Base-by-base conservation (phyloP, 2,329 filamentous ascomycete species). In the Botrytis aclada region DNA sequence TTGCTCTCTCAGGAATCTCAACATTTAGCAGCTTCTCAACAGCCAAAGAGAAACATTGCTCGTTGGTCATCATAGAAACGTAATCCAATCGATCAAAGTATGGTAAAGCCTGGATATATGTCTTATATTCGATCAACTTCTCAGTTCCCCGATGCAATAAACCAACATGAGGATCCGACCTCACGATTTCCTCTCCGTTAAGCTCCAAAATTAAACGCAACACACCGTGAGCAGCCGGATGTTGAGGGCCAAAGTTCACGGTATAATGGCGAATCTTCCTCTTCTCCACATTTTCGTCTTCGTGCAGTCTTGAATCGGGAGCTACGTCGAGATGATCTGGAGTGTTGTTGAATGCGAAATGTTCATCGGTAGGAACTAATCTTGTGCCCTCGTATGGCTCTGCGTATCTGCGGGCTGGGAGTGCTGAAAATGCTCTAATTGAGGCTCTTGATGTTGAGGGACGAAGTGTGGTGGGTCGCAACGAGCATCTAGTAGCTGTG, bases 21-120 rank as follows among this genome's bases (percentile, higher is more conserved):
- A 99, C 87, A 84, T 99, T 99, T 80, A 99, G 87, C 74, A 99
- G 88, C 88, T 99, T 99, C 88, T 99, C 96, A 72, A 98, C 95
- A 32, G 94, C 96, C 77, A 99, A 88, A 54, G 94, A 90, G 84
- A 94, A 99, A 82, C 94, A 97, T 85, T 99, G 96, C 88, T 99
- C 96, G 84, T 99, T 99, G 81, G 96, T 99, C 96, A 99, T 99
- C 97, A 99, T 99, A 80, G 94, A 98, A 79, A 98, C 95, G 84
- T 99, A 99, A 85, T 99, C 96, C 83, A 99, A 88, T 79, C 96
- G 94, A 85, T 99, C 96, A 83, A 99, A 99, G 87, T 99, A 99
- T 72, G 96, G 96, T 81, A 99, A 87, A 73, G 96, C 96, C 87
- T 99, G 96, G 81, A 98, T 89, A 82, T 99, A 99, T 79, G 95